Evolutionary conservation across 164 flowering plant species (phyloP).

Genomic region (Magnolia officinalis): DNA sequence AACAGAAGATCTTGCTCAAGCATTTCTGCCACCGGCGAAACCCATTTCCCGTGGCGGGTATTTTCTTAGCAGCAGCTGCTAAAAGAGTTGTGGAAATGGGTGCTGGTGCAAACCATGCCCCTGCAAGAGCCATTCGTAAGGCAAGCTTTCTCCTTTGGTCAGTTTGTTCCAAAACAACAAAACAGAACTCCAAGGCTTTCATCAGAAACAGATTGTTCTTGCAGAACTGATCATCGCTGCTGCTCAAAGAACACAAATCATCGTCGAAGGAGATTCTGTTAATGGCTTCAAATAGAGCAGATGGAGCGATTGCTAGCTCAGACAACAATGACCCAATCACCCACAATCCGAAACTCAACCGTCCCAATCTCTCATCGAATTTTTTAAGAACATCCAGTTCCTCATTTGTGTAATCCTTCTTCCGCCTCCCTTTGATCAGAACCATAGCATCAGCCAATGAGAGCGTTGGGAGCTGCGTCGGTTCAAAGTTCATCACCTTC

Average conservation of each 20-base stretch:
- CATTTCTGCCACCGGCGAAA: slow-evolving; percentile 51
- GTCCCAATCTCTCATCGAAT: slow-evolving; percentile 59
- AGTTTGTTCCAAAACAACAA: slow-evolving; percentile 45
- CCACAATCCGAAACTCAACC: slow-evolving; percentile 68
- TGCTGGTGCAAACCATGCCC: slow-evolving; percentile 84
- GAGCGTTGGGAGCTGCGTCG: slow-evolving; percentile 52
- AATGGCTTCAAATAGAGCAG: slow-evolving; percentile 63
- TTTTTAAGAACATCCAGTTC: slow-evolving; percentile 54
- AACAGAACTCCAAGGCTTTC: slow-evolving; percentile 50
- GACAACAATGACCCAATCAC: slow-evolving; percentile 63
- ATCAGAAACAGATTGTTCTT: slow-evolving; percentile 60
- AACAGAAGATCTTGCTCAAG: slow-evolving; percentile 33
- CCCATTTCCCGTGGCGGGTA: slow-evolving; percentile 33
- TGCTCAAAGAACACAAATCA: slow-evolving; percentile 24
- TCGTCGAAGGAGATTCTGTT: slow-evolving; percentile 42
- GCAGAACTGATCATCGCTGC: slow-evolving; percentile 52
- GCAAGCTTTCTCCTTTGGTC: slow-evolving; percentile 46
- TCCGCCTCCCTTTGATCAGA: slow-evolving; percentile 56
- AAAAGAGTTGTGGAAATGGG: slow-evolving; percentile 59
- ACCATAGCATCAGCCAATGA: slow-evolving; percentile 57
- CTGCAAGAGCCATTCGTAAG: slow-evolving; percentile 72
- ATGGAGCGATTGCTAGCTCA: slow-evolving; percentile 65
- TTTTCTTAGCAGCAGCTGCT: slow-evolving; percentile 60
- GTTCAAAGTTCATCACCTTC: slow-evolving; percentile 66
- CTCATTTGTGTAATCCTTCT: slow-evolving; percentile 52